phyloP scores from a whole-genome alignment of 371 early-diverging fungal genomes.

The Lichtheimia corymbifera region DNA sequence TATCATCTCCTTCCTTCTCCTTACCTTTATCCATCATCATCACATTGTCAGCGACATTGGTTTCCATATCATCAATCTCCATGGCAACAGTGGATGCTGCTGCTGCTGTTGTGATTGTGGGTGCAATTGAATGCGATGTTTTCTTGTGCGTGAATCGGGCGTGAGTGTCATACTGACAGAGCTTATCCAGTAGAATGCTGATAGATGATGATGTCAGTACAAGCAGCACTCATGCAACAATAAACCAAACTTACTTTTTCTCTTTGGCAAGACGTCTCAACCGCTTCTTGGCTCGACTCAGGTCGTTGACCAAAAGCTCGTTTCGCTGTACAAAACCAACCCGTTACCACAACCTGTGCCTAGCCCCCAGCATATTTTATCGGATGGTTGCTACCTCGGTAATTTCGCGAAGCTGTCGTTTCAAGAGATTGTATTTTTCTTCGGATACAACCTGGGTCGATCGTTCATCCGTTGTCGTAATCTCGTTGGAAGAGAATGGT shows the following conservation, averaged over 20 bases:
- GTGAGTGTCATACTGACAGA: conserved; percentile 12
- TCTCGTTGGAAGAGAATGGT: too few species aligned
- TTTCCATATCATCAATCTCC: too few species aligned
- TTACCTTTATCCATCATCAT: too few species aligned
- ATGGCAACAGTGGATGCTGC: too few species aligned
- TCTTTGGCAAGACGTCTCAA: conserved; percentile 52
- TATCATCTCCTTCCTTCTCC: too few species aligned
- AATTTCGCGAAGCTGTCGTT: conserved; percentile 52
- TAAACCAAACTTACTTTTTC: conserved; percentile 42
- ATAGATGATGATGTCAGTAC: neutral
- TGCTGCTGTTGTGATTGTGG: too few species aligned
- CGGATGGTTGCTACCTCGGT: conserved; percentile 36
- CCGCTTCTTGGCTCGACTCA: conserved; percentile 46
- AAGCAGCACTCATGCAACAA: neutral
- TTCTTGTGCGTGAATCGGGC: too few species aligned
- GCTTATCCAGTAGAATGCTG: conserved; percentile 22
- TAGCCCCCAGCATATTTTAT: neutral
- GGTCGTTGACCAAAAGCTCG: conserved; percentile 41
- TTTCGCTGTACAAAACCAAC: conserved; percentile 38
- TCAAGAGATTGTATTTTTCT: conserved; percentile 45
- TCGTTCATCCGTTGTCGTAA: too few species aligned
- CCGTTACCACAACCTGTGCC: neutral
- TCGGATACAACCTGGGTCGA: too few species aligned
- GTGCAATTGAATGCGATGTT: too few species aligned
- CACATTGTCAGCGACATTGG: too few species aligned